phyloP scores from a whole-genome alignment of 768 basidiomycete genomes.

The Collybiopsis luxurians region DNA sequence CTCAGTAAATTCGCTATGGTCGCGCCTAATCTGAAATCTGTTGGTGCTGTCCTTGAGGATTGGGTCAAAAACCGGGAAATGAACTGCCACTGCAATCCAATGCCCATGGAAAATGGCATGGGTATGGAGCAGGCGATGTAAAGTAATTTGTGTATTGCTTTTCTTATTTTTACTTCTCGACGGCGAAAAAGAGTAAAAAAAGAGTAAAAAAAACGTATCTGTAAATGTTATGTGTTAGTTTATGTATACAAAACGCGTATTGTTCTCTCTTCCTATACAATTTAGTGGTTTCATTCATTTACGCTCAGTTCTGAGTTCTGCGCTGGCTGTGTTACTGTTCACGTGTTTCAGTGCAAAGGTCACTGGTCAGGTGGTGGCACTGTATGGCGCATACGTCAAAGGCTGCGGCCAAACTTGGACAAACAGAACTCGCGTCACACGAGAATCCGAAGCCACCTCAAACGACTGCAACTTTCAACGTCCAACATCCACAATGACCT shows the following conservation, averaged over 20 bases:
- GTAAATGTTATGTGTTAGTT: too few relatives aligned
- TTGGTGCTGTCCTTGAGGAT: conserved; percentile 11
- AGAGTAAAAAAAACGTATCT: too few relatives aligned
- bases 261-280: too few relatives aligned
- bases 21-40: conserved; percentile 10
- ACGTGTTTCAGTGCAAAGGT: too few relatives aligned
- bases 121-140: conserved; percentile 5
- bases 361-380: too few relatives aligned
- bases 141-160: not conserved
- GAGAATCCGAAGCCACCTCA: not conserved
- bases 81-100: conserved; percentile 8
- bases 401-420: not conserved
- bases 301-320: too few relatives aligned
- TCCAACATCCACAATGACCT: conserved; percentile 28
- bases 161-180: too few relatives aligned
- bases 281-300: too few relatives aligned
- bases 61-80: conserved; percentile 11
- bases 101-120: conserved; percentile 6
- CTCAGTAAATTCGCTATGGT: conserved; percentile 14
- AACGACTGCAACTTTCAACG: not conserved
- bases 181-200: too few relatives aligned
- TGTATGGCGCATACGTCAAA: not conserved
- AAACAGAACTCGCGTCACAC: not conserved
- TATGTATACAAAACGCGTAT: too few relatives aligned
- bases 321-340: too few relatives aligned